Base-by-base conservation (phyloP, 257 asterid species). In the Capsicum pubescens region DNA sequence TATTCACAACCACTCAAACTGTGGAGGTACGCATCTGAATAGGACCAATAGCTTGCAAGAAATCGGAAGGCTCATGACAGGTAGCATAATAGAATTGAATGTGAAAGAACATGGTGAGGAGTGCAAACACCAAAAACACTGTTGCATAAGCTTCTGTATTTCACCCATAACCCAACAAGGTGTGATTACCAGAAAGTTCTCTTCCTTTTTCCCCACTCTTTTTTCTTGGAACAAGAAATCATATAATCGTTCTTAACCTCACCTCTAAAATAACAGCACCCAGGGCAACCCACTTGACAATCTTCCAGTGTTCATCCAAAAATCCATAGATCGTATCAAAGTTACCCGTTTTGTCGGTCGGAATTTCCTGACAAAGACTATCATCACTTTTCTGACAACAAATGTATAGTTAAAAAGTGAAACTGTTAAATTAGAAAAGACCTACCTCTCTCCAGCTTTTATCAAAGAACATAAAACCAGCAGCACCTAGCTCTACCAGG, bases 401-500 rank as follows among this genome's bases (percentile, higher is more conserved):
- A 32, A 82, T 39, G 52, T 6, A 70, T 16, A 52, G 55, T 67
- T 78, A 56, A 55, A 48, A 78, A 83, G 80, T 57, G 83, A 83
- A 84, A 64, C 74, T 56, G 46, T 84, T 84, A 68, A 63, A 46
- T 11, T 46, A 58, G 13, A 74, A 17, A 80, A 77, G 1, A 84
- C 92, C 88, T 82, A 93, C 99, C 91, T 93, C 95, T 90, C 83
- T 88, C 99, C 99, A 97, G 93, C 91, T 91, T 87, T 94, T 91
- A 90, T 97, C 97, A 80, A 97, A 97, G 92, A 97, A 95, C 76
- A 97, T 91, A 86, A 93, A 97, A 80, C 93, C 98, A 77, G 99
- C 98, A 82, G 81, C 69, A 84, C 95, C 99, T 76, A 97, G 83
- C 91, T 97, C 98, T 60, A 87, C 84, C 94, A 97, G 87, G 87